Percentiles rank a stretch among this genome's conserved stretches.
Conservation (phyloP, 129 eudicot species). For the Erigeron canadensis region DNA sequence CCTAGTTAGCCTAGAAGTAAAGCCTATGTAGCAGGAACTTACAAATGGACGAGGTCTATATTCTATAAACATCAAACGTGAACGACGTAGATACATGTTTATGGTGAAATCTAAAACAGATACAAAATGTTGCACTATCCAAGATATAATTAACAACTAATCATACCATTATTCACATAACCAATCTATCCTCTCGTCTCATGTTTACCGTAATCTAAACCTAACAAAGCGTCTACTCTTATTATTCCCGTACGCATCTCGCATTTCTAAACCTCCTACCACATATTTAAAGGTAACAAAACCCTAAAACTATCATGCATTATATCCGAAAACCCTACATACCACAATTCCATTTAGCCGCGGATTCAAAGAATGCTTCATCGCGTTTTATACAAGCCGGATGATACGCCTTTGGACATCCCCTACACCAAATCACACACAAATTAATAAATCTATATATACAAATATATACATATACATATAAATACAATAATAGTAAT, state of each 20-base stretch:
- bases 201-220: neutral
- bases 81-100: neutral
- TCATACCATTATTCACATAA: neutral
- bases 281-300: neutral
- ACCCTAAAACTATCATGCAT: neutral
- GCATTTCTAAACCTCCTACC: conserved; percentile 1
- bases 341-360: conserved; percentile 85
- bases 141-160: neutral
- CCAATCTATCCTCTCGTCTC: neutral
- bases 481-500: neutral
- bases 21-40: no score
- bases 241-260: neutral
- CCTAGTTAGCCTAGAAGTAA: no score
- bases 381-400: conserved; percentile 84
- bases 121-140: neutral
- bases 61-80: neutral
- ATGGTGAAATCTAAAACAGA: conserved; percentile 12
- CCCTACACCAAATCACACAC: conserved; percentile 43
- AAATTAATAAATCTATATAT: neutral
- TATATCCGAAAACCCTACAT: conserved; percentile 28
- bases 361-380: conserved; percentile 70
- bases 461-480: neutral
- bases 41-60: no score
- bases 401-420: conserved; percentile 94
- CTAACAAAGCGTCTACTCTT: neutral